Evolutionary conservation across 306 rosid species (phyloP), one percentile per base, ranked within the genome.

Genomic region (Quercus robur): DNA sequence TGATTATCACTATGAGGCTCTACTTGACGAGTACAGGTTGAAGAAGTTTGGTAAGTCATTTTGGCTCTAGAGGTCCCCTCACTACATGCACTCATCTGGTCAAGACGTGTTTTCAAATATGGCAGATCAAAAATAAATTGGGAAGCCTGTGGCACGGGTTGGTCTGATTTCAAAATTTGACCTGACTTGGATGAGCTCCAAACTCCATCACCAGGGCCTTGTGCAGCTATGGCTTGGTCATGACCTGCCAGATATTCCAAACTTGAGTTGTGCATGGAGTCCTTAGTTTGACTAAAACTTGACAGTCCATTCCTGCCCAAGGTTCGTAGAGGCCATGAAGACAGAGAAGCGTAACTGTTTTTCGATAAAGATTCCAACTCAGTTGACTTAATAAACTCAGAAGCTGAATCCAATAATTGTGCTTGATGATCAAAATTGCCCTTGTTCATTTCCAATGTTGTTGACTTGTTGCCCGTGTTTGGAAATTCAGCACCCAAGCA

Each of bases 71-170:
- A 64, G 4, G 74, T 69, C n/a, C 26, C 59, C 30, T 58, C 79
- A 21, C 33, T 71, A 64, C 67, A 41, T 4, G 74, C 79, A 70
- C 74, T 86, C 35, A 76, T 77, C 72, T 80, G 83, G 80, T 76
- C 81, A 75, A 88, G 83, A 30, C 80, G 85, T 52, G 84, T 78
- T 84, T 70, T 88, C 84, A 83, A 75, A 81, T 79, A 82, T 73
- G 89, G 87, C 51, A 79, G 82, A 78, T 79, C 82, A 76, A 78
- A 84, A 62, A 78, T 75, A 83, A 83, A 88, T 73, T 68, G 77
- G n/a, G 76, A 62, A 30, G 81, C 49, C 35, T n/a, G 1, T 14
- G 83, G 70, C 62, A 70, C 67, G 38, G 11, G 41, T 78, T 76
- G 84, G 73, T 82, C 69, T 58, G 73, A 17, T 76, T 30, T 81